These are phyloP conservation scores for Gossypium schwendimanii DNA, from an alignment of 441 rosid species.

Conservation along the genomic window DNA sequence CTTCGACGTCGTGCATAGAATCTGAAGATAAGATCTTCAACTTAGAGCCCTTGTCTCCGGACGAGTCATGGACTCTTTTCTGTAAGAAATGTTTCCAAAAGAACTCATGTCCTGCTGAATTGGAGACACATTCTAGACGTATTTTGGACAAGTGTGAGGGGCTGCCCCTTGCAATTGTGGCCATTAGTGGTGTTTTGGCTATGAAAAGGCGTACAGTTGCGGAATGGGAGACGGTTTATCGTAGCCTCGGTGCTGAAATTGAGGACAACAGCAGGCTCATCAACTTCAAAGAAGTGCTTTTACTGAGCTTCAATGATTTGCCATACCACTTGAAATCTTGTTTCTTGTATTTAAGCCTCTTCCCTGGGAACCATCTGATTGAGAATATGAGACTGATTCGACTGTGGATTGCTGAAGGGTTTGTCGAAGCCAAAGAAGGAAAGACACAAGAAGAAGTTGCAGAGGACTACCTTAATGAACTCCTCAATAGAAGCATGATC, in stretches of 20 bases:
- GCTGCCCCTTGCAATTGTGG: constrained; percentile 40
- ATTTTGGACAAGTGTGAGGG: constrained; percentile 34
- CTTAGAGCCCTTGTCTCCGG: constrained; percentile 18
- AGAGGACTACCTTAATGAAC: constrained; percentile 23
- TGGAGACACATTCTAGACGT: constrained; percentile 21
- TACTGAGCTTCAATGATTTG: constrained; percentile 30
- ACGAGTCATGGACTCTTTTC: constrained; percentile 30
- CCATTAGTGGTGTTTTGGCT: constrained; percentile 37
- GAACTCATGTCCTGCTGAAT: constrained; percentile 26
- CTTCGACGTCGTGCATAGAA: constrained; percentile 12
- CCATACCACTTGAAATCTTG: constrained; percentile 27
- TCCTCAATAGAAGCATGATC: constrained; percentile 26
- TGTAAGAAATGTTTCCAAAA: constrained; percentile 31
- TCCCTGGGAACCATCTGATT: constrained; percentile 20
- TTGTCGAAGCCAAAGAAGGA: constrained; percentile 19
- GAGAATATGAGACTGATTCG: constrained; percentile 17
- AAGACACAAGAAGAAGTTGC: constrained; percentile 34
- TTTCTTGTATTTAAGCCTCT: constrained; percentile 26
- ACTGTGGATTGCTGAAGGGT: constrained; percentile 31
- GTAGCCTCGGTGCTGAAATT: constrained; percentile 18
- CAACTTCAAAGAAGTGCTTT: constrained; percentile 23
- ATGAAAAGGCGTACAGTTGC: constrained; percentile 20
- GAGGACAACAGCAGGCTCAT: constrained; percentile 18
- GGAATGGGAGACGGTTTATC: constrained; percentile 25
- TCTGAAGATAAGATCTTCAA: constrained; percentile 20